A percentile compares a stretch with the other conserved stretches of the same genome.
phyloP scores from a whole-genome alignment of 2,329 filamentous ascomycete genomes.

The Diplodia intermedia region DNA sequence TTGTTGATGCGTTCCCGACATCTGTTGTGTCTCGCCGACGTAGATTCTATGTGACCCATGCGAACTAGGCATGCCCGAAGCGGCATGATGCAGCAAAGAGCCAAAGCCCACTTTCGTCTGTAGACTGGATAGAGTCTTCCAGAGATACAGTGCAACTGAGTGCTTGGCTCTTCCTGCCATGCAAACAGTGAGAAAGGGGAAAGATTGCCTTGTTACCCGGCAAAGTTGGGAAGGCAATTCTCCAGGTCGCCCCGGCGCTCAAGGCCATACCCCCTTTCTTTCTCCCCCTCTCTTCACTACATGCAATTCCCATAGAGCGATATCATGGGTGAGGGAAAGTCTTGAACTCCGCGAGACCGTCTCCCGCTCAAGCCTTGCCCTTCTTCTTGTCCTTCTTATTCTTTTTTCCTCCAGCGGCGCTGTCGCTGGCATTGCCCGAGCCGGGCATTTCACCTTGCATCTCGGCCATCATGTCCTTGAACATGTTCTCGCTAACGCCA shows the following conservation, averaged over 20 bases:
- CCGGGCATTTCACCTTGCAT: conserved; percentile 65
- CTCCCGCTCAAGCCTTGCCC: conserved; percentile 31
- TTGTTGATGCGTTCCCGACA: conserved; percentile 29
- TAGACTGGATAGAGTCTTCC: background rate
- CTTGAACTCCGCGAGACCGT: background rate
- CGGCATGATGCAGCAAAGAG: background rate
- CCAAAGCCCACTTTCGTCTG: background rate
- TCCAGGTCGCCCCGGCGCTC: background rate
- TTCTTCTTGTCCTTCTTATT: conserved; percentile 50
- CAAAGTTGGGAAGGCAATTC: background rate
- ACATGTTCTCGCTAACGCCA: conserved; percentile 90
- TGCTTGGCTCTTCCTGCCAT: background rate
- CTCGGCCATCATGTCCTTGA: conserved; percentile 96
- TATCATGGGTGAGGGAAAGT: background rate
- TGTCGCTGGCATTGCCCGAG: conserved; percentile 39
- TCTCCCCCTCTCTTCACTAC: background rate
- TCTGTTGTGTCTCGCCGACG: conserved; percentile 20
- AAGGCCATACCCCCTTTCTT: background rate
- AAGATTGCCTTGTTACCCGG: background rate
- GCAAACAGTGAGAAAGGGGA: background rate
- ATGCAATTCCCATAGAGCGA: background rate
- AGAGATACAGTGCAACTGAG: background rate
- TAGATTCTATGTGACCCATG: background rate
- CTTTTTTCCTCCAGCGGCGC: conserved; percentile 40
- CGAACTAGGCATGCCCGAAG: background rate